Evolutionary conservation across 2,329 filamentous ascomycete genomes (phyloP).

Genomic region (Cercospora nicotianae): DNA sequence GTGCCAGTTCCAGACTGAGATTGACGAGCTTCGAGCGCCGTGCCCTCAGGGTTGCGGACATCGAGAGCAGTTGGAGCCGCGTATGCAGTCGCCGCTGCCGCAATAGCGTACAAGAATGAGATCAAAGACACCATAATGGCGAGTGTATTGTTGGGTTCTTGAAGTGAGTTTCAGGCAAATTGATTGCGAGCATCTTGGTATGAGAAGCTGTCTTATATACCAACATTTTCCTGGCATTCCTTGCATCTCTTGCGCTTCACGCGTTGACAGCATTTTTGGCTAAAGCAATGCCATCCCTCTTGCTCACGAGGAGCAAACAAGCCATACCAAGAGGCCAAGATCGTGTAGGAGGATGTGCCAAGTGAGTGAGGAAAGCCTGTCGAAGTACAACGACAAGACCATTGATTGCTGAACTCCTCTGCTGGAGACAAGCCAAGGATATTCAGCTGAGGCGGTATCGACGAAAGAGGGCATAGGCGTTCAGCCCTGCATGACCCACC

Average conservation of each 20-base stretch:
- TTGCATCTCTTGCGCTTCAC: not conserved
- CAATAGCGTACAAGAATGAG: conserved; percentile 41
- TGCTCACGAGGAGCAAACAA: not conserved
- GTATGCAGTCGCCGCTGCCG: conserved; percentile 39
- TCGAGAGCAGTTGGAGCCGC: conserved; percentile 38
- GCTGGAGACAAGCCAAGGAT: not conserved
- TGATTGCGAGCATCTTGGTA: not conserved
- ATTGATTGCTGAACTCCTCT: not conserved
- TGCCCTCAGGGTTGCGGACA: conserved; percentile 31
- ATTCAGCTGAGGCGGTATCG: not conserved
- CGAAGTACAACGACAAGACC: not conserved
- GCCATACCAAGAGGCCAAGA: not conserved
- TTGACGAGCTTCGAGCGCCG: conserved; percentile 38
- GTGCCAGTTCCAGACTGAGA: conserved; percentile 52
- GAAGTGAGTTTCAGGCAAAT: not conserved
- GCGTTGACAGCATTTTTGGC: not conserved
- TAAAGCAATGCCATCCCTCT: not conserved
- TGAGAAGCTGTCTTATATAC: not conserved
- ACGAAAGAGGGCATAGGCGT: not conserved
- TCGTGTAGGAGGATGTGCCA: not conserved
- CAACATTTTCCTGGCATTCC: not conserved
- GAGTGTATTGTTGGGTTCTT: not conserved
- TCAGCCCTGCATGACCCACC: not conserved
- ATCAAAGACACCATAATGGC: conserved; percentile 13
- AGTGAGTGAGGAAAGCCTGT: not conserved